These are phyloP conservation scores for Fusarium buxicola DNA, from an alignment of 2,329 filamentous ascomycete genomes.

Conservation along the genomic window DNA sequence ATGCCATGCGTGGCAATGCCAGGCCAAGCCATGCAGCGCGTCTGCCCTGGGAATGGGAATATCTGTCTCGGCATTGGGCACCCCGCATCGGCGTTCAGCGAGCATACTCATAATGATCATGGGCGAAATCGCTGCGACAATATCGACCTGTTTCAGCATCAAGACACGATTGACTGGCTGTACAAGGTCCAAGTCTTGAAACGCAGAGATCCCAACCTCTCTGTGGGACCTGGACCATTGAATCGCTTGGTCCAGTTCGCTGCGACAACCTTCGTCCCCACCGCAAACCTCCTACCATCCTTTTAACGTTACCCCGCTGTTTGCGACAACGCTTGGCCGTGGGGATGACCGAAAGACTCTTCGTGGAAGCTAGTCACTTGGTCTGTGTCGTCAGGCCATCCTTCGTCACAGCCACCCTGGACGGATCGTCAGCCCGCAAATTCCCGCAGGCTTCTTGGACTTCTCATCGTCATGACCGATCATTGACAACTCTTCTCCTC, in stretches of 20 bases:
- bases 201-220: not conserved
- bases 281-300: slow-evolving; percentile 32
- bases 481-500: slow-evolving; percentile 23
- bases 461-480: slow-evolving; percentile 16
- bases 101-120: not conserved
- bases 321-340: slow-evolving; percentile 43
- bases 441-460: slow-evolving; percentile 41
- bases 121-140: not conserved
- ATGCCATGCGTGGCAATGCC: slow-evolving; percentile 20
- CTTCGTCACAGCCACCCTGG: slow-evolving; percentile 41
- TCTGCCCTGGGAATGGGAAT: slow-evolving; percentile 3
- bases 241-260: slow-evolving; percentile 27
- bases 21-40: slow-evolving; percentile 16
- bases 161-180: not conserved
- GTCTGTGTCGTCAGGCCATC: slow-evolving; percentile 46
- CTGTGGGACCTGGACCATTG: slow-evolving; percentile 32
- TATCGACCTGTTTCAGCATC: not conserved
- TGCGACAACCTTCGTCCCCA: slow-evolving; percentile 40
- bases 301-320: slow-evolving; percentile 45
- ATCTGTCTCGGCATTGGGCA: slow-evolving; percentile 5
- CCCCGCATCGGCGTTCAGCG: slow-evolving; percentile 1
- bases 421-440: slow-evolving; percentile 38
- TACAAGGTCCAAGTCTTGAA: slow-evolving; percentile 1
- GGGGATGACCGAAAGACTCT: slow-evolving; percentile 41
- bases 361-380: slow-evolving; percentile 36